Evolutionary conservation across 352 stramenopile genomes (phyloP), one percentile per base, ranked within the genome.

Genomic region (Phytophthora sansomeana): DNA sequence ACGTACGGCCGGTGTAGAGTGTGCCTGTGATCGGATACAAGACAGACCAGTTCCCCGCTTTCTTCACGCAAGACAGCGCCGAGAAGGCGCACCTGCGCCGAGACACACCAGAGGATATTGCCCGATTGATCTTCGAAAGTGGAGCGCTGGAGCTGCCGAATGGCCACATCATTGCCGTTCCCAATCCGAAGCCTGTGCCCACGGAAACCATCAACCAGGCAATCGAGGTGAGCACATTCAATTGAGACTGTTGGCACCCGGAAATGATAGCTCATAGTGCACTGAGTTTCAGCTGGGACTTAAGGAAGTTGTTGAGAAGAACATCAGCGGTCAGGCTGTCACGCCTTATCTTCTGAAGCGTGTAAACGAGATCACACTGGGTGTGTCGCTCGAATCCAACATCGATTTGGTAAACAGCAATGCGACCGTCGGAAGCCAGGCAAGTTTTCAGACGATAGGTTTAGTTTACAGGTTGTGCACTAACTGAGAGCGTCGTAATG

Each of bases 361-460:
- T 4, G 83, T 99, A 28, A 97, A 98, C 51, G 87, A 99, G 72
- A 92, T 97, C 66, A 99, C 98, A 28, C 77, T 83, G n/a, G 97
- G 97, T 33, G 75, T 68, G 11, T 98, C 90, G 10, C 85, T 99
- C 24, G 72, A 85, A 30, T 98, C 96, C 28, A 99, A 99, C 81
- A 98, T 99, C 48, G 87, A 96, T 14, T 78, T 99, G 17, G 96
- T 99, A 16, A 95, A 97, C 67, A 96, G 98, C 74, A 99, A 99
- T 77, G 98, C 97, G 11, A 78, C 76, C 38, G 78, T 99, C 26
- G 97, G 97, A 42, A 97, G 96, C 24, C 83, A 98, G 69, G 97
- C 99, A 69, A 41, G 17, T 57, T 11, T 16, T 47, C 30, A 13
- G 28, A 35, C 10, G n/a, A 16, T 55, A 1, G 1, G 11, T 21